Evolutionary conservation across 805 yeast genomes (phyloP).

Genomic region (Ogataea trehalophila): DNA sequence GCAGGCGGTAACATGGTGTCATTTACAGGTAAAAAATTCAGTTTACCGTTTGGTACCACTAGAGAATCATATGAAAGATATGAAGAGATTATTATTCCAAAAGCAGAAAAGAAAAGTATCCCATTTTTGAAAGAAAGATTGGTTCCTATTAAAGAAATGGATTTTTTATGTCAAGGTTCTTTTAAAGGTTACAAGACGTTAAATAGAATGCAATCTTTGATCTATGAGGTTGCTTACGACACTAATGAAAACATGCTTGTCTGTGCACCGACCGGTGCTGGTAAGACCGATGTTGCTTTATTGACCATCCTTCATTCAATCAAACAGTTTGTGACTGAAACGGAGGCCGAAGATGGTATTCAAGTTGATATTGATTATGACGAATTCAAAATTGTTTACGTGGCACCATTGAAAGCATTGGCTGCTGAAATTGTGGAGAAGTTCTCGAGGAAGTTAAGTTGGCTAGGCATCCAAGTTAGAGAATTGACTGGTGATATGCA

Average conservation of each 20-base stretch:
- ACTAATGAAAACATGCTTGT: conserved; percentile 93
- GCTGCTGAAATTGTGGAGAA: conserved; percentile 97
- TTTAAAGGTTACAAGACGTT: conserved; percentile 72
- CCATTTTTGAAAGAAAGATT: conserved; percentile 43
- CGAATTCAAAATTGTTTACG: conserved; percentile 86
- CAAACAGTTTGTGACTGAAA: conserved; percentile 58
- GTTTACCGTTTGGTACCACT: conserved; percentile 78
- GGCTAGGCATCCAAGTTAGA: conserved; percentile 83
- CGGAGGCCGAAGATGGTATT: conserved; percentile 41
- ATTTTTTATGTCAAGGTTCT: conserved; percentile 75
- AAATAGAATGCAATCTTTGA: conserved; percentile 86
- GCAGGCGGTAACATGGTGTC: conserved; percentile 69
- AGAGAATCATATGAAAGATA: conserved; percentile 47
- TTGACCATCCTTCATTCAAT: conserved; percentile 76
- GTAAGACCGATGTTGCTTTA: conserved; percentile 92
- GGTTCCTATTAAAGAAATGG: conserved; percentile 59
- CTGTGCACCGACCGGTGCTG: conserved; percentile 98
- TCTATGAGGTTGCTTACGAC: conserved; percentile 86
- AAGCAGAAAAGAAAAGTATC: conserved; percentile 43
- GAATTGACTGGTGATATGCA: conserved; percentile 97
- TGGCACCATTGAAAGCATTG: conserved; percentile 88
- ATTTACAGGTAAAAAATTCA: conserved; percentile 73
- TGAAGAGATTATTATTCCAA: conserved; percentile 84
- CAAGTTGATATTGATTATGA: conserved; percentile 69
- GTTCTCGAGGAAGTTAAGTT: conserved; percentile 65